Conservation (phyloP, 495 filamentous ascomycete genomes). For the Aspergillus nanangensis region DNA sequence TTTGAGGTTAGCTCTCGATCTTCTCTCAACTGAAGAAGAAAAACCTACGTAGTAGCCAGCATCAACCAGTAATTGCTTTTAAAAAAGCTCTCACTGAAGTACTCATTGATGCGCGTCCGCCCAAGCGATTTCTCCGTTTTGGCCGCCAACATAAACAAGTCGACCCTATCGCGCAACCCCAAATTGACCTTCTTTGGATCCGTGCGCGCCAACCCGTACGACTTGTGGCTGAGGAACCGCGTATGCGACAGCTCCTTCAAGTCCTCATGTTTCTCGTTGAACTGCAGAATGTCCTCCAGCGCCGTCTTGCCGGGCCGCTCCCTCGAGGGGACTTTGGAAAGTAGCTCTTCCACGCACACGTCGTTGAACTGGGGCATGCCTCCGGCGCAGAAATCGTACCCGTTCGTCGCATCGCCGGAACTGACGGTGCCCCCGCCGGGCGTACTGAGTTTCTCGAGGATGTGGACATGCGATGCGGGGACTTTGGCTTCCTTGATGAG, state of each 20-base stretch:
- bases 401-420: conserved; percentile 26
- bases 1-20: too few relatives aligned
- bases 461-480: conserved; percentile 33
- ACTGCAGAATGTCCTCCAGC: conserved; percentile 24
- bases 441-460: conserved; percentile 29
- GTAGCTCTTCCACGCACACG: conserved; percentile 28
- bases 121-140: conserved; percentile 29
- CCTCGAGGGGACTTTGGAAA: conserved; percentile 30
- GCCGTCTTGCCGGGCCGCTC: conserved; percentile 18
- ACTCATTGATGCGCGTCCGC: conserved; percentile 29
- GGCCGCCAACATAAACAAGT: conserved; percentile 24
- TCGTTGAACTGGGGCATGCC: conserved; percentile 35
- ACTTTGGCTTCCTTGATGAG: conserved; percentile 41
- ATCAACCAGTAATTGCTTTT: conserved; percentile 35
- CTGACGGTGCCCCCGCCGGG: conserved; percentile 31
- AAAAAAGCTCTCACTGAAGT: conserved; percentile 34
- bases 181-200: conserved; percentile 15
- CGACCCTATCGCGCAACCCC: conserved; percentile 22
- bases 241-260: conserved; percentile 9
- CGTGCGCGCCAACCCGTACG: conserved; percentile 3
- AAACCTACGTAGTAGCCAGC: conserved; percentile 28
- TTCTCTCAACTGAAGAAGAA: too few relatives aligned
- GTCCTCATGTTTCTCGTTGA: conserved; percentile 8
- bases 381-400: conserved; percentile 35
- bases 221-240: conserved; percentile 10